Evolutionary conservation across 805 yeast genomes (phyloP), one percentile per base, ranked within the genome.

Genomic region (Saturnispora sekii): DNA sequence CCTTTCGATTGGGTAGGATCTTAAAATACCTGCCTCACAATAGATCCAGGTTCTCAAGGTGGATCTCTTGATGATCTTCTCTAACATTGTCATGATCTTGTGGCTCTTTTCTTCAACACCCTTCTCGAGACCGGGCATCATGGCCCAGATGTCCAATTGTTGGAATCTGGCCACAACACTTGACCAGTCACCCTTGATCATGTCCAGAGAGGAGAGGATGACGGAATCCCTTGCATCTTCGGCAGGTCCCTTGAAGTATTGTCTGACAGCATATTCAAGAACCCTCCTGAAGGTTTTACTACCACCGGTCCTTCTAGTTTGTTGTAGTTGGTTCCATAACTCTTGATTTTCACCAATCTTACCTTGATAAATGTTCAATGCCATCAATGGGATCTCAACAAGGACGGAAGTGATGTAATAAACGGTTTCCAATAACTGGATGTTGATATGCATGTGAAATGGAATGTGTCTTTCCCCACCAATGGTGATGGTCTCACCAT

Each of bases 391-490:
- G 49, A 93, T 81, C 70, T 94, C 98, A 53, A 86, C 77, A 60
- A 93, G 75, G 66, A 93, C 70, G 29, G 95, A 85, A 47, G 86
- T 73, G 10, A 97, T 93, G 72, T 88, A 77, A 73, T 83, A 90
- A 40, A 86, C 95, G 62, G 94, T 84, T 68, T 93, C 98, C 53
- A 93, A 74, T 58, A 93, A 77, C 71, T 94, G 97, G 56, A 90
- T 72, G 67, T 93, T 93, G 65, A 93, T 90, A 68, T 93, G 99
- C 84, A 87, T 88, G 69, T 93, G 98, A 82, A 84, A 93, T 48
- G 99, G 99, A 62, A 93, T 73, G 62, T 88, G 76, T 62, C 89
- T 80, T 59, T 84, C 95, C 37, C 46, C 46, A 37, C 46, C 46
- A 43, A 43, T 38, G 8, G 46, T 43, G 30, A 43, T 32, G 34